Evolutionary conservation across 768 basidiomycete species (phyloP).

Genomic region (Boletus pseudopeckii): DNA sequence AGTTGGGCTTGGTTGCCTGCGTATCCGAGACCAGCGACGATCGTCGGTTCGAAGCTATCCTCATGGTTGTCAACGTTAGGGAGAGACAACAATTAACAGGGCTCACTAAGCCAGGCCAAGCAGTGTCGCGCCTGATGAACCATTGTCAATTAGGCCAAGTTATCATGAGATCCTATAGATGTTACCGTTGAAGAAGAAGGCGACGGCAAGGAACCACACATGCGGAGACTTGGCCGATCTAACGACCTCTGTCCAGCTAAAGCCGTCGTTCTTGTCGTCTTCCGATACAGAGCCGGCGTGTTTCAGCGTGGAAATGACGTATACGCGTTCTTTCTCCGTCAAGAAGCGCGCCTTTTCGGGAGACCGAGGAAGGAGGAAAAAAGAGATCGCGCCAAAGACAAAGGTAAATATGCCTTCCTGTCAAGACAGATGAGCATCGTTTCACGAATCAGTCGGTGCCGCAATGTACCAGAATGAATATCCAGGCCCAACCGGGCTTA

Average conservation of each 20-base stretch:
- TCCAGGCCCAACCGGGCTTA: slow-evolving; percentile 60
- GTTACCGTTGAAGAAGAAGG: slow-evolving; percentile 52
- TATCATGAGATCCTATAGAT: neutral
- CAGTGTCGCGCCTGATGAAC: slow-evolving; percentile 14
- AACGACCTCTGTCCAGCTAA: slow-evolving; percentile 56
- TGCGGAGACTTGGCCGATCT: slow-evolving; percentile 51
- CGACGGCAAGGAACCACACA: slow-evolving; percentile 47
- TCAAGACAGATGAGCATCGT: neutral
- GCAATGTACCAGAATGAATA: slow-evolving; percentile 46
- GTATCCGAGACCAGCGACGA: slow-evolving; percentile 62
- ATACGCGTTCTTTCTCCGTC: slow-evolving; percentile 47
- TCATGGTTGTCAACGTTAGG: slow-evolving; percentile 33
- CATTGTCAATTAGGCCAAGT: neutral
- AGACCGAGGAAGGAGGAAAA: slow-evolving; percentile 46
- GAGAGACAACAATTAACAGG: slow-evolving; percentile 1
- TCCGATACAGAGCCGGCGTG: slow-evolving; percentile 32
- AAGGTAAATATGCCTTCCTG: slow-evolving; percentile 64
- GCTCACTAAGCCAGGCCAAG: slow-evolving; percentile 25
- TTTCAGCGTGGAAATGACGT: slow-evolving; percentile 34
- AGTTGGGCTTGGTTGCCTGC: slow-evolving; percentile 52
- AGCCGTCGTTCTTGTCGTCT: slow-evolving; percentile 42
- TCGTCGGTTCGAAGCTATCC: slow-evolving; percentile 66
- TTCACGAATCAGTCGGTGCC: neutral
- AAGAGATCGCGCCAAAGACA: slow-evolving; percentile 50
- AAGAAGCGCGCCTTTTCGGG: slow-evolving; percentile 50